These are phyloP conservation scores for Elsinoe necatrix DNA, from an alignment of 2,329 filamentous ascomycete genomes.

Conservation along the genomic window DNA sequence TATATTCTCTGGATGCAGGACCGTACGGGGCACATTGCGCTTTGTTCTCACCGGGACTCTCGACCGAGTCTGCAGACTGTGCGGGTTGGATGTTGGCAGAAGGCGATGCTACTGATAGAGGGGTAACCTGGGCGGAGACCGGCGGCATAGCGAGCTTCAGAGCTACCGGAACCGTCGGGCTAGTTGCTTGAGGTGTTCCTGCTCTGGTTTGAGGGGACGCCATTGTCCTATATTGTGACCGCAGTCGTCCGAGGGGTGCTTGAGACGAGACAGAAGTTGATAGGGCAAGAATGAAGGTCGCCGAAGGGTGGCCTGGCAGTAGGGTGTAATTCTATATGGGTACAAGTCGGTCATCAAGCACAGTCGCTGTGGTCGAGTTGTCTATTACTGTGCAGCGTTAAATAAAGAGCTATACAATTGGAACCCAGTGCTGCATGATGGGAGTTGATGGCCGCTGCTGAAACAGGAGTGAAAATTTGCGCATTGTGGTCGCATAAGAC, in stretches of 20 bases:
- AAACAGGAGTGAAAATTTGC: not conserved
- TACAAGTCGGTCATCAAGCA: no score
- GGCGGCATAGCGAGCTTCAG: slow-evolving; percentile 1
- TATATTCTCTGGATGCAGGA: slow-evolving; percentile 17
- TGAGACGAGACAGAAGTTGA: not conserved
- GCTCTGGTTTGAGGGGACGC: not conserved
- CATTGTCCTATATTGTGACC: not conserved
- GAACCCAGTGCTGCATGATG: not conserved
- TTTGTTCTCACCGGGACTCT: slow-evolving; percentile 1
- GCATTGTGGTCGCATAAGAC: not conserved
- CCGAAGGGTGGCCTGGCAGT: not conserved
- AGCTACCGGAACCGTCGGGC: not conserved
- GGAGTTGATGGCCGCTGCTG: not conserved
- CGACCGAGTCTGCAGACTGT: not conserved
- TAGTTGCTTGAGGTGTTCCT: not conserved
- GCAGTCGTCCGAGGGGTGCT: not conserved
- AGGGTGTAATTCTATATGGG: not conserved
- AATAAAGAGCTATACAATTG: not conserved
- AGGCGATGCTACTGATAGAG: not conserved
- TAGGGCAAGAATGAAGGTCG: not conserved
- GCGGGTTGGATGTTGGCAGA: slow-evolving; percentile 2
- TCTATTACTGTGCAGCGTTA: not conserved
- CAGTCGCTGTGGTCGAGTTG: not conserved
- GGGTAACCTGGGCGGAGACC: not conserved
- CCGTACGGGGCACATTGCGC: slow-evolving; percentile 8